A percentile compares a stretch with the other conserved stretches of the same genome.
Evolutionary conservation across 192 early-diverging fungal genomes (phyloP).

Genomic region (Coemansia sp.): DNA sequence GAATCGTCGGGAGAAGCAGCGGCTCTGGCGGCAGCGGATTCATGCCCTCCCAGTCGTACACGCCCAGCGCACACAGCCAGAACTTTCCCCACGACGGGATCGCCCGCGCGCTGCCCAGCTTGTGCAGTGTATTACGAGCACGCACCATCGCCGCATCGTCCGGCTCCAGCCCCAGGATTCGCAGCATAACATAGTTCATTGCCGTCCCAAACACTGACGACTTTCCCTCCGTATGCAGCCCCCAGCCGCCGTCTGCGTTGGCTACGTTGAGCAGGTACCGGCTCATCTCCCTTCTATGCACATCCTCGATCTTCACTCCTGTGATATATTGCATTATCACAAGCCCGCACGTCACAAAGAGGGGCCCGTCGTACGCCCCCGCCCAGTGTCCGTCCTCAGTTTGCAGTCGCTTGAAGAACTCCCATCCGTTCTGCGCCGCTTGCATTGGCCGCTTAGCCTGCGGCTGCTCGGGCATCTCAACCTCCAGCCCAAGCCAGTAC

Average conservation of each 20-base stretch:
- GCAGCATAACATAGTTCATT: constrained; percentile 89
- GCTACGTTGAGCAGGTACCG: constrained; percentile 87
- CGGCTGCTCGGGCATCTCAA: constrained; percentile 57
- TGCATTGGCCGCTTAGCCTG: constrained; percentile 72
- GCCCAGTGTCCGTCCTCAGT: constrained; percentile 94
- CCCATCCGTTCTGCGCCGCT: constrained; percentile 88
- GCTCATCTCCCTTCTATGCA: constrained; percentile 75
- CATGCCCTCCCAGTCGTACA: constrained; percentile 96
- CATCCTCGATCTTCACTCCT: constrained; percentile 64
- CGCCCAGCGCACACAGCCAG: constrained; percentile 88
- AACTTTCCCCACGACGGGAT: constrained; percentile 98
- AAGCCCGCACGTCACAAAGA: constrained; percentile 94
- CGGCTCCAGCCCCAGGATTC: constrained; percentile 81
- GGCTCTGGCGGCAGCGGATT: constrained; percentile 96
- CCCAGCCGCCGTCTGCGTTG: constrained; percentile 93
- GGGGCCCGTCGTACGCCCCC: constrained; percentile 95
- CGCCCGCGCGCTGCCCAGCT: constrained; percentile 81
- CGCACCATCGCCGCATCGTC: constrained; percentile 87
- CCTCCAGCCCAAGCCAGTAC: constrained; percentile 85
- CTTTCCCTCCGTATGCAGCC: constrained; percentile 91
- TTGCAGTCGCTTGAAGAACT: constrained; percentile 86
- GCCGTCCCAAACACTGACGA: constrained; percentile 97
- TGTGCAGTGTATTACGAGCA: constrained; percentile 81
- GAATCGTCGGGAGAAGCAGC: constrained; percentile 74
- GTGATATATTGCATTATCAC: constrained; percentile 90